phyloP scores from a whole-genome alignment of 75 land plant species.

The Picea sitchensis region DNA sequence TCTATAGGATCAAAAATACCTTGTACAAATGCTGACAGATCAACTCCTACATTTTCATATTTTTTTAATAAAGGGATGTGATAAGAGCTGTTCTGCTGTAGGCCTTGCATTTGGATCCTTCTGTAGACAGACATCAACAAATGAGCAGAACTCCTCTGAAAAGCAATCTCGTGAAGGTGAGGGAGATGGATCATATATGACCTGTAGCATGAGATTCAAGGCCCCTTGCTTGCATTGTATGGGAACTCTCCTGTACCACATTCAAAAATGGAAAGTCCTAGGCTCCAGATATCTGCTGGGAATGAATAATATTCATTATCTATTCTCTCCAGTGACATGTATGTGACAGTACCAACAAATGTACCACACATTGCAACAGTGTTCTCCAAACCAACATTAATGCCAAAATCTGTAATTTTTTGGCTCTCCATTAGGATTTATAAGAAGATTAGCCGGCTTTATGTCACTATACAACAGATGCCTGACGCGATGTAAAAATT shows the following conservation, averaged over 20 bases:
- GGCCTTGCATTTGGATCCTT: constrained; percentile 92
- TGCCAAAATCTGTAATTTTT: constrained; percentile 97
- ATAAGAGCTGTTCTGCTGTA: constrained; percentile 87
- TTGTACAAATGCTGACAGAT: constrained; percentile 74
- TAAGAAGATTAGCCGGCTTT: constrained; percentile 94
- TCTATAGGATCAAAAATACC: constrained; percentile 87
- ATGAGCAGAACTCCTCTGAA: constrained; percentile 93
- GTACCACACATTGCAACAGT: constrained; percentile 99
- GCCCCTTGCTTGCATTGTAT: constrained; percentile 86
- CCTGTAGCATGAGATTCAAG: constrained; percentile 95
- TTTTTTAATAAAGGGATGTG: constrained; percentile 84
- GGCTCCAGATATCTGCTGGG: constrained; percentile 98
- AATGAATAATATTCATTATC: constrained; percentile 89
- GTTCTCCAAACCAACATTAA: constrained; percentile 95
- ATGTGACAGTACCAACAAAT: constrained; percentile 98
- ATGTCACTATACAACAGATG: constrained; percentile 96
- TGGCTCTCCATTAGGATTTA: constrained; percentile 96
- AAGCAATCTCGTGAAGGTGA: constrained; percentile 65
- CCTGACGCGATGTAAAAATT: constrained; percentile 78
- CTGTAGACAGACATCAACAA: constrained; percentile 78
- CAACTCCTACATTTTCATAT: constrained; percentile 66
- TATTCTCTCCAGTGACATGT: constrained; percentile 99
- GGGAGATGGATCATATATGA: constrained; percentile 96
- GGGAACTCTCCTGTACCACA: constrained; percentile 98
- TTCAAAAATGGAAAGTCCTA: constrained; percentile 89